Conservation (phyloP, 495 filamentous ascomycete species). For the Beverwykella pulmonaria region DNA sequence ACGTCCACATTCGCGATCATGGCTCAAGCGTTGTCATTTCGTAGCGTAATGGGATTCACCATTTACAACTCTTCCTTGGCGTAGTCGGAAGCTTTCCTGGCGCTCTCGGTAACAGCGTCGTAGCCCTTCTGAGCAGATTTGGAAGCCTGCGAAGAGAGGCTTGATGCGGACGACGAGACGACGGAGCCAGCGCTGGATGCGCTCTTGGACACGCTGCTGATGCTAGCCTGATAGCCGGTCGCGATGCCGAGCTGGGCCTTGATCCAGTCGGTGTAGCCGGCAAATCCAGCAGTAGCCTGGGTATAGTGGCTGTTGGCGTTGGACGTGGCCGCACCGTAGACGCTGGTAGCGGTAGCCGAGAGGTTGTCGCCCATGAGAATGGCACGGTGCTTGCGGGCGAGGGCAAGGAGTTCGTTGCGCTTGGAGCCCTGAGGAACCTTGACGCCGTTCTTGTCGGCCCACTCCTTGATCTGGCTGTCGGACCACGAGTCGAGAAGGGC, state of each 20-base stretch:
- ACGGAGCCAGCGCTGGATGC: constrained; percentile 21
- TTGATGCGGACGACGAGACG: constrained; percentile 25
- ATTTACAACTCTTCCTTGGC: constrained; percentile 44
- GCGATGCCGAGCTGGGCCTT: constrained; percentile 71
- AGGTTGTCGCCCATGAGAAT: constrained; percentile 70
- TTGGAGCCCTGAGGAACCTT: constrained; percentile 87
- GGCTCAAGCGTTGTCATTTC: not conserved
- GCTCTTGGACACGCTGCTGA: constrained; percentile 25
- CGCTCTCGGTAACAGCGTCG: constrained; percentile 68
- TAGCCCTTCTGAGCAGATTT: constrained; percentile 16
- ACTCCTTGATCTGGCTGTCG: constrained; percentile 77
- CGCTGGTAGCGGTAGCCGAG: constrained; percentile 61
- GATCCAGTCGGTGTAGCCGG: constrained; percentile 65
- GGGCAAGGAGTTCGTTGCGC: constrained; percentile 84
- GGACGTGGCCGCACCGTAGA: constrained; percentile 78
- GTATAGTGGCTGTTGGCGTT: constrained; percentile 77
- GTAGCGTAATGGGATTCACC: not conserved
- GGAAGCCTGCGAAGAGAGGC: not conserved
- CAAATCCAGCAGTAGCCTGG: constrained; percentile 49
- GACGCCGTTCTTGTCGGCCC: constrained; percentile 73
- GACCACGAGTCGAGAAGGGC: constrained; percentile 87
- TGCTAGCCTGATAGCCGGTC: constrained; percentile 35
- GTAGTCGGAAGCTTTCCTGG: constrained; percentile 53
- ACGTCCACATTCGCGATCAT: not conserved
- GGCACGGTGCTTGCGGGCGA: constrained; percentile 86